phyloP scores from a whole-genome alignment of 208 protist genomes.

The Kentomonas sorsogonicus region DNA sequence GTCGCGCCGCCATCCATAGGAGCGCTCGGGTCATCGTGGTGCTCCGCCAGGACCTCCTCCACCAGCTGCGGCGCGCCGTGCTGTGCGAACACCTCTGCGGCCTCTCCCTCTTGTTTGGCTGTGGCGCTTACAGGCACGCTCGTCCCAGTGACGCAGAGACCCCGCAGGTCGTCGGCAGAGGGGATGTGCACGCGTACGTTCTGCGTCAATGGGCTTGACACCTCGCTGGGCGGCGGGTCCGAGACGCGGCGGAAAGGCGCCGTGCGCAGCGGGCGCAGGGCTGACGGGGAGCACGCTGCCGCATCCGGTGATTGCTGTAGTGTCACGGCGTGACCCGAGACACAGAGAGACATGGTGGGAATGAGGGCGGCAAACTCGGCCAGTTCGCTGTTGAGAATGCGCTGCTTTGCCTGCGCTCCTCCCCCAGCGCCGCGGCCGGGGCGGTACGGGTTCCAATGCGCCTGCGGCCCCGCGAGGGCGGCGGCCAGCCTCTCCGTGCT shows the following conservation, averaged over 20 bases:
- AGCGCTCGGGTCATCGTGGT: background rate
- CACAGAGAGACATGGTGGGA: conserved; percentile 32
- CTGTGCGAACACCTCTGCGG: conserved; percentile 13
- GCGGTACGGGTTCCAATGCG: conserved; percentile 78
- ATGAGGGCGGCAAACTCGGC: conserved; percentile 51
- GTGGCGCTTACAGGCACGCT: too few relatives aligned
- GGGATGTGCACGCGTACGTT: too few relatives aligned
- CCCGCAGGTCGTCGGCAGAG: too few relatives aligned
- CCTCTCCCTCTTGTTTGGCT: too few relatives aligned
- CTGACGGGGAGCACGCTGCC: too few relatives aligned
- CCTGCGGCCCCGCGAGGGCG: conserved; percentile 31
- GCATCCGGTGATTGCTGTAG: too few relatives aligned
- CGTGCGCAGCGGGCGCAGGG: too few relatives aligned
- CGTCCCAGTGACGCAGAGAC: too few relatives aligned
- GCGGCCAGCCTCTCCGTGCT: conserved; percentile 30
- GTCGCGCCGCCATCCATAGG: background rate
- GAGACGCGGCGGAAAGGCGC: too few relatives aligned
- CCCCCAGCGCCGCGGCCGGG: conserved; percentile 36
- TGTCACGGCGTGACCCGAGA: conserved; percentile 22
- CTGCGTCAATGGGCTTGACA: too few relatives aligned
- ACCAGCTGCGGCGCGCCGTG: background rate
- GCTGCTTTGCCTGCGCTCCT: conserved; percentile 35
- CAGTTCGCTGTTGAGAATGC: conserved; percentile 71
- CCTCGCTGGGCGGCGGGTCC: too few relatives aligned
- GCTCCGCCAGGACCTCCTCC: background rate